phyloP scores from a whole-genome alignment of 1,284 basidiomycete genomes.

The Irpex sp. region DNA sequence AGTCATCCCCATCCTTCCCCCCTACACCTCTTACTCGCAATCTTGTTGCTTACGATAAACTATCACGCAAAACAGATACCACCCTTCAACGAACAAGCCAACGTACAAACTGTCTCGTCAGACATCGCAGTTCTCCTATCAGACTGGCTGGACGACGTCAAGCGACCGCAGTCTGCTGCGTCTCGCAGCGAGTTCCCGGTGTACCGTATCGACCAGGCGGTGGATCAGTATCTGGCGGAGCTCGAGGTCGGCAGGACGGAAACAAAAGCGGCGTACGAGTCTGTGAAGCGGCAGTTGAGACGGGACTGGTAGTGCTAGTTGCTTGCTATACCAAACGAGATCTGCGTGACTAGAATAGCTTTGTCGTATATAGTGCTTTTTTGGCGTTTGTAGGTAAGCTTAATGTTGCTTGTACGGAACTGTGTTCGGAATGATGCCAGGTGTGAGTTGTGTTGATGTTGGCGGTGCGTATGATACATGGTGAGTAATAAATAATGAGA shows the following conservation, averaged over 20 bases:
- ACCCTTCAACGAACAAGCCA: constrained; percentile 76
- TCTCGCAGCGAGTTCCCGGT: constrained; percentile 65
- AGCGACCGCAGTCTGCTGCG: constrained; percentile 52
- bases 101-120: constrained; percentile 72
- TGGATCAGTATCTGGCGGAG: constrained; percentile 71
- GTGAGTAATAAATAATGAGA: neutral
- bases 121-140: constrained; percentile 73
- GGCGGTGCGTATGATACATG: neutral
- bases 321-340: neutral
- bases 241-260: constrained; percentile 55
- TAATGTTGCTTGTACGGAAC: neutral
- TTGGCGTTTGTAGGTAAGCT: neutral
- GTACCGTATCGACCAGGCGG: constrained; percentile 62
- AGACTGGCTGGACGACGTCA: constrained; percentile 75
- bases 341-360: neutral
- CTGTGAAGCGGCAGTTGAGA: constrained; percentile 62
- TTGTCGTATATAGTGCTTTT: constrained; percentile 9
- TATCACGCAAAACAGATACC: constrained; percentile 50
- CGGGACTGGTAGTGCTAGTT: constrained; percentile 41
- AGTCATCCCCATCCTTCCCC: too few relatives aligned
- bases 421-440: too few relatives aligned
- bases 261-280: constrained; percentile 62
- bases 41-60: neutral
- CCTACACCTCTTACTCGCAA: too few relatives aligned
- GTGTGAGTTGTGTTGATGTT: too few relatives aligned